phyloP scores from a whole-genome alignment of 2,329 filamentous ascomycete genomes.

The Cadophora luteo-olivacea region DNA sequence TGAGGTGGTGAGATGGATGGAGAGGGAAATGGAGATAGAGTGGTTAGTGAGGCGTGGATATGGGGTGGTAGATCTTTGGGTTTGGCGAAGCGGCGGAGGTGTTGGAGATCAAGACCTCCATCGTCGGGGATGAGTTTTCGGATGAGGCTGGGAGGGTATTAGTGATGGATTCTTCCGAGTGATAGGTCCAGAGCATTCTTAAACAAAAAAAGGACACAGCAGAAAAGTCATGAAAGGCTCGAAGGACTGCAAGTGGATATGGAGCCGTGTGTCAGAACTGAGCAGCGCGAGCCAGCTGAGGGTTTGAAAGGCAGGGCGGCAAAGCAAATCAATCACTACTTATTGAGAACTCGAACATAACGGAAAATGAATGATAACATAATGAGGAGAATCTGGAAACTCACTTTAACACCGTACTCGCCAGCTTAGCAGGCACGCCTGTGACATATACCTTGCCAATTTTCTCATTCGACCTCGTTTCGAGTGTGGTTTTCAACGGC shows the following conservation, averaged over 20 bases:
- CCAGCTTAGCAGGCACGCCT: conserved; percentile 72
- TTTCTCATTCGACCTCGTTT: conserved; percentile 64
- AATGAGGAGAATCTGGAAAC: conserved; percentile 41
- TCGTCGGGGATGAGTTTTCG: conserved; percentile 63
- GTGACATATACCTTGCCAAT: conserved; percentile 73
- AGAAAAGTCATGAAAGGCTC: no score
- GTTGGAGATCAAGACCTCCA: conserved; percentile 68
- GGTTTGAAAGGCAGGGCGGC: no score
- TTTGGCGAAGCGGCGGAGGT: conserved; percentile 80
- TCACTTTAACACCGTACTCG: conserved; percentile 76
- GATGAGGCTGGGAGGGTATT: conserved; percentile 54
- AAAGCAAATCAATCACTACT: no score
- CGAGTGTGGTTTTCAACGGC: conserved; percentile 69
- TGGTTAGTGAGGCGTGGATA: neutral
- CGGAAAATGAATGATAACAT: no score
- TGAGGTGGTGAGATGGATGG: neutral
- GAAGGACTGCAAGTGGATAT: no score
- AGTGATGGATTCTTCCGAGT: conserved; percentile 26
- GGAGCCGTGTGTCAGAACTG: no score
- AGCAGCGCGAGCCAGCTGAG: no score
- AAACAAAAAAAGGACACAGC: no score
- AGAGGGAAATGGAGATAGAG: neutral
- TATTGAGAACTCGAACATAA: no score
- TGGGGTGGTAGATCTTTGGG: conserved; percentile 66
- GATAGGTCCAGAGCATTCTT: no score